Conservation (phyloP, 139 green algal species). For the Edaphochlamys debaryana region DNA sequence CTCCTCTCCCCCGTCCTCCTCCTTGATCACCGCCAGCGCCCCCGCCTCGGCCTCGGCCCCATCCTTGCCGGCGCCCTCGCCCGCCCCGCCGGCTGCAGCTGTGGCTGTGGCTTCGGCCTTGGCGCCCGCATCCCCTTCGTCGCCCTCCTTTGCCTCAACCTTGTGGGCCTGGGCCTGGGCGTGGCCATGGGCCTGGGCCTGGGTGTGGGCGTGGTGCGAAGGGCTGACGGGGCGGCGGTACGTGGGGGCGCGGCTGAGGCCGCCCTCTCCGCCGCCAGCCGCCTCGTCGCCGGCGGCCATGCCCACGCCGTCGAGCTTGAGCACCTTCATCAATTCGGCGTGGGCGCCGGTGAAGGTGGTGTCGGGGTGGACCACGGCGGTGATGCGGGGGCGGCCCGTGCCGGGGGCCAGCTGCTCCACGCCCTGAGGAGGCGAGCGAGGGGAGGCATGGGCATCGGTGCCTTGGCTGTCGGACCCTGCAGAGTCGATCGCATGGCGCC, state of each 20-base stretch:
- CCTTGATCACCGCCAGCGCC: neutral
- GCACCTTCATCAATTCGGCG: constrained; percentile 6
- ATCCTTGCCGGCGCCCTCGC: neutral
- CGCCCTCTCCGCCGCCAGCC: neutral
- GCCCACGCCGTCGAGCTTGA: constrained; percentile 6
- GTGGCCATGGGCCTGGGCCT: too few relatives aligned
- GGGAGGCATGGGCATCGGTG: too few relatives aligned
- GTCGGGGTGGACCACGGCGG: constrained; percentile 12
- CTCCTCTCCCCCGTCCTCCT: neutral
- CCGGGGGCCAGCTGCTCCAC: constrained; percentile 5
- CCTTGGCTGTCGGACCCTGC: too few relatives aligned
- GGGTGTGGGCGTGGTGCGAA: neutral
- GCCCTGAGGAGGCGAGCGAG: neutral
- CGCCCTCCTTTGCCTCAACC: neutral
- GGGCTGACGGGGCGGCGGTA: too few relatives aligned
- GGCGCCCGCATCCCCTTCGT: neutral
- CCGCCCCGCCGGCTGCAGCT: neutral
- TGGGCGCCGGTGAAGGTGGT: constrained; percentile 24
- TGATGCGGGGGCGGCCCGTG: neutral
- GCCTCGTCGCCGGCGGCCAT: too few relatives aligned
- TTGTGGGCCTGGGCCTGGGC: neutral
- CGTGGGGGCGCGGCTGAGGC: too few relatives aligned
- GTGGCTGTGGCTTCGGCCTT: neutral
- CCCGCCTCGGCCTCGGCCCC: too few relatives aligned
- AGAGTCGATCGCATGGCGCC: too few relatives aligned